Evolutionary conservation across 306 rosid species (phyloP).

Genomic region (Prunus mume): DNA sequence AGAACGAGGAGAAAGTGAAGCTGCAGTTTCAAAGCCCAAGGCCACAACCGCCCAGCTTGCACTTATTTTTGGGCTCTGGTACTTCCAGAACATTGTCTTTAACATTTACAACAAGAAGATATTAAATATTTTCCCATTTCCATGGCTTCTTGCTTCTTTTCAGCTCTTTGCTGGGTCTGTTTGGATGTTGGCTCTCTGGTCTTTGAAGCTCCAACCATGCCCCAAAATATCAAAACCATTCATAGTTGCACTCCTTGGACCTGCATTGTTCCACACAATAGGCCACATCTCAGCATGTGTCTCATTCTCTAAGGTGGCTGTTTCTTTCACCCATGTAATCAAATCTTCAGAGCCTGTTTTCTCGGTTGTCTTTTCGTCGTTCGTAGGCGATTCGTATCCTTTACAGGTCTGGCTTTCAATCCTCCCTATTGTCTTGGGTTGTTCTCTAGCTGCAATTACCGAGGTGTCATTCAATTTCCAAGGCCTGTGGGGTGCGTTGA

Average conservation of each 20-base stretch:
- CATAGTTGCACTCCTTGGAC: conserved; percentile 78
- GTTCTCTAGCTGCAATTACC: conserved; percentile 81
- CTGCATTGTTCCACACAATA: conserved; percentile 92
- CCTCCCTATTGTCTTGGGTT: conserved; percentile 87
- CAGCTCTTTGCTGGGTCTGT: conserved; percentile 89
- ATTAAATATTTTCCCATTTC: conserved; percentile 71
- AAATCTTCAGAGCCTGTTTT: conserved; percentile 48
- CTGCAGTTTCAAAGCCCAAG: conserved; percentile 33
- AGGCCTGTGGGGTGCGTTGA: conserved; percentile 85
- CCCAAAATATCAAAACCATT: conserved; percentile 77
- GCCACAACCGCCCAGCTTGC: conserved; percentile 53
- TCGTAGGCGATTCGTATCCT: conserved; percentile 77
- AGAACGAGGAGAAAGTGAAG: conserved; percentile 19
- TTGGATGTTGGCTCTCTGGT: conserved; percentile 85
- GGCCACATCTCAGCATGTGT: conserved; percentile 97
- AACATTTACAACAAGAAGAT: conserved; percentile 89
- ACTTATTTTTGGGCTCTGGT: conserved; percentile 80
- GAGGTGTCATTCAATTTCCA: conserved; percentile 82
- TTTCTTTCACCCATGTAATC: too few species aligned
- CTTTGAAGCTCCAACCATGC: conserved; percentile 73
- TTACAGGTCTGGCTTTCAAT: conserved; percentile 87
- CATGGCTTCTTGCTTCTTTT: conserved; percentile 96
- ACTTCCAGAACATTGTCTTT: conserved; percentile 86
- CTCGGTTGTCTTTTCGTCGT: conserved; percentile 70
- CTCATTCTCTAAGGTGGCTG: conserved; percentile 81